Evolutionary conservation across 805 yeast species (phyloP).

Genomic region (Phaffomyces opuntiae): DNA sequence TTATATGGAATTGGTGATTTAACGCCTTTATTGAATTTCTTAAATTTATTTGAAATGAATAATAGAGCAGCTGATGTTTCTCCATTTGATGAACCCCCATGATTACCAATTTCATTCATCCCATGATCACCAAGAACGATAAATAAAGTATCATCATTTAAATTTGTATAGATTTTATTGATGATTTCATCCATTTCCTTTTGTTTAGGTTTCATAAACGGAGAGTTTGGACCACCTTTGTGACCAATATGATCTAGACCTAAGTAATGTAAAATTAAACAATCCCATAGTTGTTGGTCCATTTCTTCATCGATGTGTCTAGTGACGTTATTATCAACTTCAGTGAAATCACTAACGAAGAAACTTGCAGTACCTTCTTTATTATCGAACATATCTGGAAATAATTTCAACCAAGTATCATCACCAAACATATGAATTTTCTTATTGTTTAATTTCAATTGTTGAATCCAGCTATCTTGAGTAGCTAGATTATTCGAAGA

Average conservation of each 20-base stretch:
- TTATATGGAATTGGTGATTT: slow-evolving; percentile 22
- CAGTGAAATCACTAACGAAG: slow-evolving; percentile 90
- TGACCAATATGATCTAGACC: slow-evolving; percentile 98
- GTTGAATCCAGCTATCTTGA: slow-evolving; percentile 86
- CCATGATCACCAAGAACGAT: slow-evolving; percentile 92
- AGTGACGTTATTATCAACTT: slow-evolving; percentile 90
- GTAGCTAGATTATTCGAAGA: slow-evolving; percentile 55
- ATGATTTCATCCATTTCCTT: slow-evolving; percentile 77
- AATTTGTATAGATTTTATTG: slow-evolving; percentile 38
- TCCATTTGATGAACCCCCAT: slow-evolving; percentile 91
- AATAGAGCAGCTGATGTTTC: slow-evolving; percentile 85
- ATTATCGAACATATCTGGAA: slow-evolving; percentile 61
- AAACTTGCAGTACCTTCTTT: slow-evolving; percentile 89
- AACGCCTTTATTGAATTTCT: slow-evolving; percentile 13
- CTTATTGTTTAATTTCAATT: slow-evolving; percentile 35
- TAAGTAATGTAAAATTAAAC: slow-evolving; percentile 77
- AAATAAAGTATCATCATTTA: slow-evolving; percentile 49
- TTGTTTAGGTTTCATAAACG: slow-evolving; percentile 77
- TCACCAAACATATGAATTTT: slow-evolving; percentile 86
- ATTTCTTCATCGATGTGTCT: slow-evolving; percentile 69
- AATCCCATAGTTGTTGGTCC: slow-evolving; percentile 59
- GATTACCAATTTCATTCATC: slow-evolving; percentile 92
- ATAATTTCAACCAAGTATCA: slow-evolving; percentile 93
- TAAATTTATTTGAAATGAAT: slow-evolving; percentile 58
- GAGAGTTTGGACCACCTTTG: slow-evolving; percentile 84